Percentiles rank a stretch among this genome's conserved stretches.
These are phyloP conservation scores for Spinellus fusiger DNA, from an alignment of 192 early-diverging fungal genomes.

Conservation along the genomic window DNA sequence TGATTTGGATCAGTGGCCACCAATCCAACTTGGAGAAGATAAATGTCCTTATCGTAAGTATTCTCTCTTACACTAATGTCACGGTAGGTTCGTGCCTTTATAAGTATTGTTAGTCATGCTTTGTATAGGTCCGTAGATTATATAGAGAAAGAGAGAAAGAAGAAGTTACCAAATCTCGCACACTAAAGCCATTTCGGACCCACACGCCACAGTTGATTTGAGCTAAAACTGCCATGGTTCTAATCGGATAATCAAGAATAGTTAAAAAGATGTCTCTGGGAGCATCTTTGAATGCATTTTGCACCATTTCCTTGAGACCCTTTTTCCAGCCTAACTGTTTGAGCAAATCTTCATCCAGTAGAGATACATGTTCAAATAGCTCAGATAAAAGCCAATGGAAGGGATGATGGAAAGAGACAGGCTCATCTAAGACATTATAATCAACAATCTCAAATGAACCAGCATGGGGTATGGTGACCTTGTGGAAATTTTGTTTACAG, in stretches of 20 bases:
- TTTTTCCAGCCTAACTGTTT: conserved; percentile 51
- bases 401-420: conserved; percentile 85
- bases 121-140: neutral
- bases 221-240: conserved; percentile 72
- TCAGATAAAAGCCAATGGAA: conserved; percentile 89
- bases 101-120: neutral
- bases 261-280: conserved; percentile 36
- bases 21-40: conserved; percentile 72
- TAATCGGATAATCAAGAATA: conserved; percentile 80
- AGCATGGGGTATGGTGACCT: conserved; percentile 31
- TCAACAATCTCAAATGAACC: conserved; percentile 45
- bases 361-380: conserved; percentile 61
- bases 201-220: conserved; percentile 91
- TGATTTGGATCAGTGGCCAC: conserved; percentile 67
- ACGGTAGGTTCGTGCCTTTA: conserved; percentile 68
- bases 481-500: conserved; percentile 32
- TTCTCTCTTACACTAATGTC: conserved; percentile 79
- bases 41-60: conserved; percentile 87
- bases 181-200: conserved; percentile 90
- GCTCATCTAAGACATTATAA: conserved; percentile 49
- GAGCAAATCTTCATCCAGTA: conserved; percentile 48
- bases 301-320: conserved; percentile 49
- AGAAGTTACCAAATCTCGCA: conserved; percentile 52
- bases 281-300: conserved; percentile 42
- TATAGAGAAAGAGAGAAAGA: neutral